Conservation (phyloP, 2,329 filamentous ascomycete genomes). For the Lasiodiplodia sp. region DNA sequence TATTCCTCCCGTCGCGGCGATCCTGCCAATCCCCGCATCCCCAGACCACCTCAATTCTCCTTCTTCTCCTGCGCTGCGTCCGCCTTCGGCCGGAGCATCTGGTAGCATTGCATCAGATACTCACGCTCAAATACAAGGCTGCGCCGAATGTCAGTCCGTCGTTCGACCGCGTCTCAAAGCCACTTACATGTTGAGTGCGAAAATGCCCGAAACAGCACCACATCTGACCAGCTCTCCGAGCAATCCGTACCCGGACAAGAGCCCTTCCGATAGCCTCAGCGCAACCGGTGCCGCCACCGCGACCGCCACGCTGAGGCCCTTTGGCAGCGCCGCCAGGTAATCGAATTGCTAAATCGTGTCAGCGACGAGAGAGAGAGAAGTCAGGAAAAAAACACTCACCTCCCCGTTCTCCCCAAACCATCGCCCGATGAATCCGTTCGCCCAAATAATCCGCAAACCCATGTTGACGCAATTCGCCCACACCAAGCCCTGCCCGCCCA, state of each 20-base stretch:
- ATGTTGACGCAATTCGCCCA: constrained; percentile 91
- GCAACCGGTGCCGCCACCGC: constrained; percentile 47
- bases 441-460: constrained; percentile 84
- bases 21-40: background rate
- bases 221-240: constrained; percentile 52
- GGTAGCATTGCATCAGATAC: constrained; percentile 45
- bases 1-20: background rate
- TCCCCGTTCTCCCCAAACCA: constrained; percentile 39
- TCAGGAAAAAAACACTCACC: background rate
- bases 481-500: constrained; percentile 83
- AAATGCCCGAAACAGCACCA: constrained; percentile 45
- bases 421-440: constrained; percentile 70
- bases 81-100: constrained; percentile 38
- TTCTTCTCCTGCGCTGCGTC: constrained; percentile 23
- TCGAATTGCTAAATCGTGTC: constrained; percentile 36
- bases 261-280: constrained; percentile 41
- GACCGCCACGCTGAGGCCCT: constrained; percentile 42
- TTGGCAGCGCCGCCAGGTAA: constrained; percentile 40
- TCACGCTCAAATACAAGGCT: constrained; percentile 41
- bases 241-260: constrained; percentile 46
- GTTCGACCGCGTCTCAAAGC: background rate
- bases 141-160: background rate
- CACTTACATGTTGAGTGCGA: constrained; percentile 49
- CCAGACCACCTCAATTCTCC: constrained; percentile 2
- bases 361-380: background rate